phyloP scores from a whole-genome alignment of 306 rosid genomes.

The Inga leiocalycina region DNA sequence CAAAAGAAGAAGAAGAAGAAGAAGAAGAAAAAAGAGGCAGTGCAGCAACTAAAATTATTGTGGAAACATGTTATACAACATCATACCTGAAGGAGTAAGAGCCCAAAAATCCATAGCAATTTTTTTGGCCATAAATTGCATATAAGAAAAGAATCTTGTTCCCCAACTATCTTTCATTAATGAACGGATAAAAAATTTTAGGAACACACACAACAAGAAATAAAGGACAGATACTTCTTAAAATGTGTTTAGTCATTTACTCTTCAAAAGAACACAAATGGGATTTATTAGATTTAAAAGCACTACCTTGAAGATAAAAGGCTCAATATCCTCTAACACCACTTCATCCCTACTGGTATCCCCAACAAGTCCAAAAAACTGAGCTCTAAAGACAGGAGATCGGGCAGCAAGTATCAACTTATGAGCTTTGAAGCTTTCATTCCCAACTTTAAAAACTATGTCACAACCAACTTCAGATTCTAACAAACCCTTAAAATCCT shows the following conservation, averaged over 20 bases:
- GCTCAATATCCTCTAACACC: constrained; percentile 76
- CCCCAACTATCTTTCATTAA: neutral
- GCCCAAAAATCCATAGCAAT: neutral
- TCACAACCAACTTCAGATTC: constrained; percentile 74
- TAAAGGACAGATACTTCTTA: neutral
- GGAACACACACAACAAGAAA: neutral
- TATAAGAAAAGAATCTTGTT: neutral
- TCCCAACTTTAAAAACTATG: constrained; percentile 71
- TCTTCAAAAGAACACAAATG: constrained; percentile 16
- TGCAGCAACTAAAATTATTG: neutral
- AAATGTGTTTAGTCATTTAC: constrained; percentile 21
- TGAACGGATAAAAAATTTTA: neutral
- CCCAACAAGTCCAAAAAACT: constrained; percentile 78
- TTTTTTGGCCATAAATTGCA: neutral
- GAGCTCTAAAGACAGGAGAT: constrained; percentile 82
- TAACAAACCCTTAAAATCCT: constrained; percentile 66
- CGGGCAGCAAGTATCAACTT: constrained; percentile 87
- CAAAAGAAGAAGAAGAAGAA: no score
- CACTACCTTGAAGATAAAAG: constrained; percentile 86
- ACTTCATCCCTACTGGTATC: constrained; percentile 62
- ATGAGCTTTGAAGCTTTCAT: constrained; percentile 79
- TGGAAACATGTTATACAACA: neutral
- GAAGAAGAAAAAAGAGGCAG: no score
- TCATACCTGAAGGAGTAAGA: neutral
- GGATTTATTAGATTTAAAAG: constrained; percentile 16